Evolutionary conservation across 176 grass and related monocot species (phyloP).

Genomic region (Musa beccarii): DNA sequence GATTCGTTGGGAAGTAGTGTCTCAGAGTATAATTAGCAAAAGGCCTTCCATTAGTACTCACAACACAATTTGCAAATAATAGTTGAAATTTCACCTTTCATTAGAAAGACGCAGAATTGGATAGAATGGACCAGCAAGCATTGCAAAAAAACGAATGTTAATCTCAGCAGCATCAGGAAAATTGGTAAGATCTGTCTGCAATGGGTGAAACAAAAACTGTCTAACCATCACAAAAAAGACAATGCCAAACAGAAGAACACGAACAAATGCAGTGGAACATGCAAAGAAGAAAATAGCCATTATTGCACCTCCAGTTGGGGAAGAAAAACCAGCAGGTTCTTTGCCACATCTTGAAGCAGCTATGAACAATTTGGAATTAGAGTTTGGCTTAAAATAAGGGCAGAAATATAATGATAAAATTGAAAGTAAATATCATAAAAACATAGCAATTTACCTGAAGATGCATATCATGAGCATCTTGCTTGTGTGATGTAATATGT

Average conservation of each 20-base stretch:
- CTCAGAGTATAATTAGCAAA: too few relatives aligned
- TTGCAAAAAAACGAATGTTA: slow-evolving; percentile 60
- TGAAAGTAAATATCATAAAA: slow-evolving; percentile 12
- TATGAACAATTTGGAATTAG: slow-evolving; percentile 37
- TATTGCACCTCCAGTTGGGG: slow-evolving; percentile 73
- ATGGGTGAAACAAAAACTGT: slow-evolving; percentile 9
- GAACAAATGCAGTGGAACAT: background rate
- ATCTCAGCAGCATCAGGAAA: slow-evolving; percentile 51
- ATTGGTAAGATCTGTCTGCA: slow-evolving; percentile 74
- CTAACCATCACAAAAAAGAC: background rate
- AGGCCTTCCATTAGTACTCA: background rate
- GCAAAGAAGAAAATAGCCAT: slow-evolving; percentile 3
- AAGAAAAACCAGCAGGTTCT: slow-evolving; percentile 56
- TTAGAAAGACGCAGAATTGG: slow-evolving; percentile 75
- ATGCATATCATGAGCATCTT: slow-evolving; percentile 64
- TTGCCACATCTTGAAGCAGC: slow-evolving; percentile 85
- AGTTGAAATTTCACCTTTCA: slow-evolving; percentile 47
- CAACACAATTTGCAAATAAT: background rate
- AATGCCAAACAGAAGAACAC: slow-evolving; percentile 2
- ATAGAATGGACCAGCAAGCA: slow-evolving; percentile 92
- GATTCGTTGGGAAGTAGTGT: too few relatives aligned
- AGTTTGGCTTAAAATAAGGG: slow-evolving; percentile 15
- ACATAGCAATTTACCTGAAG: slow-evolving; percentile 53
- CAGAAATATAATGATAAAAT: background rate
- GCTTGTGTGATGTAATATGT: slow-evolving; percentile 64